phyloP scores from a whole-genome alignment of 2,329 filamentous ascomycete genomes.

The Cladophialophora carrionii region DNA sequence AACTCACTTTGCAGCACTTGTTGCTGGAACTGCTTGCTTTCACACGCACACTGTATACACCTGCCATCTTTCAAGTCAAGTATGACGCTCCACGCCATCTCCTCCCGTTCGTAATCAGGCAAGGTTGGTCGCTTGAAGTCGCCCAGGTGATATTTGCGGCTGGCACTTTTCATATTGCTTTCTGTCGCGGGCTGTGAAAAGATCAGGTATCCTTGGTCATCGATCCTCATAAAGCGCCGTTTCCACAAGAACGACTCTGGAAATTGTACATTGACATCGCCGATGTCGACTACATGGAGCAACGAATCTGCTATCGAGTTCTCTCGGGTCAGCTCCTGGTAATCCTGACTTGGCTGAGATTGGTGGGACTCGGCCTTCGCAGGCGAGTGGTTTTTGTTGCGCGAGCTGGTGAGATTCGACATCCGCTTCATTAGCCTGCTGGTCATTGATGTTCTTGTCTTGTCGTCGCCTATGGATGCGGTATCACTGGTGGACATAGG shows the following conservation, averaged over 20 bases:
- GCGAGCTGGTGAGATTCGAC: conserved; percentile 60
- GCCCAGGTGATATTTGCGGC: conserved; percentile 81
- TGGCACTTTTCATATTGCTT: conserved; percentile 61
- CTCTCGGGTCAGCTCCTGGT: conserved; percentile 35
- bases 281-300: conserved; percentile 68
- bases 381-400: conserved; percentile 50
- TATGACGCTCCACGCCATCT: conserved; percentile 82
- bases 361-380: conserved; percentile 42
- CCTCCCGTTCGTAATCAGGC: conserved; percentile 88
- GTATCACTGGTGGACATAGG: conserved; percentile 44
- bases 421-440: conserved; percentile 69
- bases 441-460: conserved; percentile 59
- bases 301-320: conserved; percentile 31
- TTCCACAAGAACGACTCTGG: conserved; percentile 97
- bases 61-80: conserved; percentile 66
- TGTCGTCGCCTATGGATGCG: conserved; percentile 47
- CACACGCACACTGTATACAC: conserved; percentile 66
- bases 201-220: conserved; percentile 80
- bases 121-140: conserved; percentile 79
- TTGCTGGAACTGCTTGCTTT: conserved; percentile 58
- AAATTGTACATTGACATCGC: conserved; percentile 95
- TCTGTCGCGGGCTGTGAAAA: conserved; percentile 71
- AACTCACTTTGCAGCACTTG: conserved; percentile 56
- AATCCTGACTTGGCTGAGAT: conserved; percentile 42
- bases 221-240: conserved; percentile 82